A percentile compares a stretch with the other conserved stretches of the same genome.
These are phyloP conservation scores for Cladosporium sp. DNA, from an alignment of 2,329 filamentous ascomycete species.

Conservation along the genomic window DNA sequence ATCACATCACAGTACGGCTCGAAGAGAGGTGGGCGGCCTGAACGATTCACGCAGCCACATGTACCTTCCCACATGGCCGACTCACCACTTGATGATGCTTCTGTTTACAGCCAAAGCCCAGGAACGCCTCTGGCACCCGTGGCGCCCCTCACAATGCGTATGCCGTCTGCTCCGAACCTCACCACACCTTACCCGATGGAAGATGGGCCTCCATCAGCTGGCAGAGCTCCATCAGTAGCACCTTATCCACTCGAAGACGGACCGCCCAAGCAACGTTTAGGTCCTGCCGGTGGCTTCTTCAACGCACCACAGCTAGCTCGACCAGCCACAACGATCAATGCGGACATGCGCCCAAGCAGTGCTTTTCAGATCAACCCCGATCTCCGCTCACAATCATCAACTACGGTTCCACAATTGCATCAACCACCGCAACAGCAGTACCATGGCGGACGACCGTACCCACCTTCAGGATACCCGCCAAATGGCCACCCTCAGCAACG, in stretches of 20 bases:
- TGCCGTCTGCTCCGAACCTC: constrained; percentile 11
- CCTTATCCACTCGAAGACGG: constrained; percentile 72
- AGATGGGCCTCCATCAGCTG: constrained; percentile 36
- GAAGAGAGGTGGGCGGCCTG: constrained; percentile 50
- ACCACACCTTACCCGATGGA: constrained; percentile 35
- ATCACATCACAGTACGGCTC: constrained; percentile 66
- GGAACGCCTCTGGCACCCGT: constrained; percentile 23
- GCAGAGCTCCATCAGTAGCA: constrained; percentile 54
- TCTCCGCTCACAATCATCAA: constrained; percentile 33
- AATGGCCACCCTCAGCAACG: constrained; percentile 11
- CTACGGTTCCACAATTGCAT: constrained; percentile 24
- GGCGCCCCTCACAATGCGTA: not conserved
- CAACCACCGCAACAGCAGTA: constrained; percentile 11
- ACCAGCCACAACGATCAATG: constrained; percentile 43
- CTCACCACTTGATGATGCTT: constrained; percentile 12
- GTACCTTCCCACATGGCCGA: constrained; percentile 23
- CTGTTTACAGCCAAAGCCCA: constrained; percentile 17
- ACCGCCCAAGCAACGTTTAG: constrained; percentile 41
- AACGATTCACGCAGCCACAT: constrained; percentile 34
- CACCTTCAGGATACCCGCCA: constrained; percentile 19
- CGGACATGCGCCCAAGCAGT: constrained; percentile 54
- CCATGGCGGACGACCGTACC: constrained; percentile 22
- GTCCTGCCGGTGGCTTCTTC: constrained; percentile 41
- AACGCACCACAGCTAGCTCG: constrained; percentile 40
- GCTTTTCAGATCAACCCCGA: constrained; percentile 55